Evolutionary conservation across 2,329 filamentous ascomycete species (phyloP).

Genomic region (Hypoxylon sp.): DNA sequence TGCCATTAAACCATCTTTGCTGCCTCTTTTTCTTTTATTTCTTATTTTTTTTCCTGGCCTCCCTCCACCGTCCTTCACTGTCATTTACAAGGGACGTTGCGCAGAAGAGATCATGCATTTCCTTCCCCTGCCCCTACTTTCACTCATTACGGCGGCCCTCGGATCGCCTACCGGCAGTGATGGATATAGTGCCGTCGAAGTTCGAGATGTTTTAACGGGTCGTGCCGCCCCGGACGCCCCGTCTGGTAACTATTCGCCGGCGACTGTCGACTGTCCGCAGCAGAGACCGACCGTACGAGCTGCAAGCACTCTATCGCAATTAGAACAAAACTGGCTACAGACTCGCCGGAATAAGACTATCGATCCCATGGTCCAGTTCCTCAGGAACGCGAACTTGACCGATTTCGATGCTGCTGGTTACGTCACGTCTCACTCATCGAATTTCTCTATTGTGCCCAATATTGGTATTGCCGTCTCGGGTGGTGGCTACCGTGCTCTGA

Average conservation of each 20-base stretch:
- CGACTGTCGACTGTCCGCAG: constrained; percentile 76
- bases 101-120: constrained; percentile 43
- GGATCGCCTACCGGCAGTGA: constrained; percentile 46
- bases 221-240: constrained; percentile 59
- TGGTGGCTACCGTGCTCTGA: constrained; percentile 79
- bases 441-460: constrained; percentile 67
- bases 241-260: constrained; percentile 78
- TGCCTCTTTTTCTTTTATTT: constrained; percentile 3
- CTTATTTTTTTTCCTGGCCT: constrained; percentile 3
- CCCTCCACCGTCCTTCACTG: not conserved
- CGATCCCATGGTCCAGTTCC: constrained; percentile 79
- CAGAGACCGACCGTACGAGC: constrained; percentile 77
- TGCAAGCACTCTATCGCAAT: constrained; percentile 73
- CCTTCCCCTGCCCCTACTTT: constrained; percentile 47
- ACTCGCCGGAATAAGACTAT: constrained; percentile 80
- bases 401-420: constrained; percentile 74
- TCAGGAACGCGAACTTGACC: constrained; percentile 79
- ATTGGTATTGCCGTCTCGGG: constrained; percentile 79
- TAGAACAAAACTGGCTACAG: constrained; percentile 82
- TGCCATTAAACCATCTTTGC: not conserved
- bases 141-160: constrained; percentile 47
- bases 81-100: constrained; percentile 2
- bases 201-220: constrained; percentile 35
- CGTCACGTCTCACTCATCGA: constrained; percentile 75
- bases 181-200: constrained; percentile 24